These are phyloP conservation scores for Fusarium humuli DNA, from an alignment of 2,329 filamentous ascomycete species.

Conservation along the genomic window DNA sequence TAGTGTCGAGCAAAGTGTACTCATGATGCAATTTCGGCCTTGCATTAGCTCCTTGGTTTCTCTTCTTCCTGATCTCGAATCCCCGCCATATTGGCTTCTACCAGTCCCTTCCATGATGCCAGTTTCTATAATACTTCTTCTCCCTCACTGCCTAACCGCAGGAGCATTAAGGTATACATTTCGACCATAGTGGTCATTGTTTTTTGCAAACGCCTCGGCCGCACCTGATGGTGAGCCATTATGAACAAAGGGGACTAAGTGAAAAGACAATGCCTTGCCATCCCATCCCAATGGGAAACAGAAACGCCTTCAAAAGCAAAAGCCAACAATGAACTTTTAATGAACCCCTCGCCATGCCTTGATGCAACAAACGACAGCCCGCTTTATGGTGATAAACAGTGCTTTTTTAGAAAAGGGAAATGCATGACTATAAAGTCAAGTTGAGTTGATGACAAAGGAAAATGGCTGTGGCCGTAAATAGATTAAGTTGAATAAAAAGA, in stretches of 20 bases:
- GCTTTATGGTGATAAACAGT: conserved; percentile 33
- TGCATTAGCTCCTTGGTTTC: conserved; percentile 23
- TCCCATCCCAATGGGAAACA: conserved; percentile 22
- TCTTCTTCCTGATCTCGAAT: conserved; percentile 18
- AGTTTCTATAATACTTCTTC: conserved; percentile 30
- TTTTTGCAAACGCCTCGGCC: conserved; percentile 43
- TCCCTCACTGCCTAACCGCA: conserved; percentile 41
- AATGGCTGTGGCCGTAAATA: conserved; percentile 9
- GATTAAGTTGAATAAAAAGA: neutral
- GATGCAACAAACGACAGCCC: conserved; percentile 40
- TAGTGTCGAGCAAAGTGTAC: conserved; percentile 26
- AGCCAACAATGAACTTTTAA: conserved; percentile 42
- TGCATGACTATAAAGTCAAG: conserved; percentile 14
- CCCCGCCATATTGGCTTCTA: conserved; percentile 27
- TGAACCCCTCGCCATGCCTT: conserved; percentile 51
- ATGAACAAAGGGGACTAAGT: conserved; percentile 33
- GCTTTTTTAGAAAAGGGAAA: conserved; percentile 36
- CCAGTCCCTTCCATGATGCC: conserved; percentile 22
- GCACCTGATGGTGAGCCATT: conserved; percentile 33
- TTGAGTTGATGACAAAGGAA: conserved; percentile 39
- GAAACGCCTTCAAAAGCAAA: conserved; percentile 45
- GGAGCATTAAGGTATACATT: conserved; percentile 47
- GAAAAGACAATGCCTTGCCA: conserved; percentile 40
- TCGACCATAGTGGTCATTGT: conserved; percentile 39
- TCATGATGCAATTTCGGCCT: conserved; percentile 13